Evolutionary conservation across 192 early-diverging fungal species (phyloP).

Genomic region (Phlyctochytrium bullatum): DNA sequence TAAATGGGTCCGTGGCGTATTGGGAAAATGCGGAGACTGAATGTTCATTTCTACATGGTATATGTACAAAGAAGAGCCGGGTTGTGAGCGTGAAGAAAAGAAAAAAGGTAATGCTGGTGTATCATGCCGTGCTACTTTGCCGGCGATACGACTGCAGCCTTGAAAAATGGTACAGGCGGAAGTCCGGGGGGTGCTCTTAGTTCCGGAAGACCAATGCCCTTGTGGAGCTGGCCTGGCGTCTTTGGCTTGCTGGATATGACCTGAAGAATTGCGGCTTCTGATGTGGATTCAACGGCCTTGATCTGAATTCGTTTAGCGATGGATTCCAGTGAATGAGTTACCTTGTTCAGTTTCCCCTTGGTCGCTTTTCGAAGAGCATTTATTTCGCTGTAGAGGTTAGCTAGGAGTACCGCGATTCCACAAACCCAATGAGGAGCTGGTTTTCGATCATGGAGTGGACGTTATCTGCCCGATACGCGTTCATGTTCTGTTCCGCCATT

Average conservation of each 20-base stretch:
- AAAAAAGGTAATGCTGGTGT: neutral
- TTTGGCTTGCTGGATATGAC: neutral
- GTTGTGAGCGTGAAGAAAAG: neutral
- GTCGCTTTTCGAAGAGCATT: conserved; percentile 15
- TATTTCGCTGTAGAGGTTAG: conserved; percentile 25
- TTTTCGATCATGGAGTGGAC: conserved; percentile 42
- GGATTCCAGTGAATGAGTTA: neutral
- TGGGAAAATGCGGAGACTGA: no score
- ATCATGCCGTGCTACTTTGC: neutral
- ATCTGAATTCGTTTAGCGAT: neutral
- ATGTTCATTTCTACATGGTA: no score
- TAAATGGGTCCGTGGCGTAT: no score
- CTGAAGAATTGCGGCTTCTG: neutral
- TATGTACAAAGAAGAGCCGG: no score
- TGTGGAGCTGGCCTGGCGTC: conserved; percentile 4
- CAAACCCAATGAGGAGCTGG: conserved; percentile 41
- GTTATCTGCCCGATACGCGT: conserved; percentile 39
- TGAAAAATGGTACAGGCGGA: neutral
- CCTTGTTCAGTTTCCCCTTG: neutral
- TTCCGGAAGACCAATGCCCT: neutral
- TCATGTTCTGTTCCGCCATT: conserved; percentile 24
- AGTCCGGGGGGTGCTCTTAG: neutral
- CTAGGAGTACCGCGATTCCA: neutral
- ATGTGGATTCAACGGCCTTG: neutral
- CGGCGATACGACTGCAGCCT: neutral